Base-by-base conservation (phyloP, 108 stramenopile species). In the Parietichytrium sp. region DNA sequence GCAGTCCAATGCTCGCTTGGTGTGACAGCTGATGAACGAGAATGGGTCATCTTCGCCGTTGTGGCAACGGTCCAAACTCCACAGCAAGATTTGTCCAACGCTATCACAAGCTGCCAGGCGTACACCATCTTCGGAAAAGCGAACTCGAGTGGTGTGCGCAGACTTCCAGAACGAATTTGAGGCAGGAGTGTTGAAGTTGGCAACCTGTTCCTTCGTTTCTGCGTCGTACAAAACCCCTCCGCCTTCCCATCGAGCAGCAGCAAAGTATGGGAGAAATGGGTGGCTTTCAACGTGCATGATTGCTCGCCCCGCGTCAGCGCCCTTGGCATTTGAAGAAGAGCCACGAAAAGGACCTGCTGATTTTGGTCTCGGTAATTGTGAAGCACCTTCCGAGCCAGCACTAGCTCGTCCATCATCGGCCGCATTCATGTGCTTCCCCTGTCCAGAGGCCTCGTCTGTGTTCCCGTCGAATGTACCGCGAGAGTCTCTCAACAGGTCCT, bases 261-360 rank as follows among this genome's bases (percentile, higher is more conserved):
- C 61, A 20, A 45, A 72, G 10, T 45, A 42, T 6, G 61, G 61
- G 0, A 72, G 42, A 27, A 72, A 72, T 10, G 61, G 61, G 61
- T 72, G 61, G 61, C 61, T 72, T 25, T 33, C n/a, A 1, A 72
- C 61, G 20, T 72, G 61, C 61, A 72, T 72, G 38, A 72, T 42
- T 8, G 61, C 25, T 0, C 61, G 61, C 33, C 10, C 61, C 33
- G 61, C 23, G 16, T 72, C 61, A n/a, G 36, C 61, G 0, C 10
- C 23, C 3, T 72, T 72, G n/a, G n/a, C 61, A 45, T 72, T 1
- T 53, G 52, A 8, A n/a, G 26, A 7, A 15, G 61, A 13, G 15
- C 42, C 13, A 6, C 42, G 61, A 72, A 10, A 72, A 6, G 61
- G n/a, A n/a, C n/a, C n/a, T n/a, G n/a, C n/a, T n/a, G n/a, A n/a